phyloP scores from a whole-genome alignment of 805 yeast genomes.

The Candida gorgasii region DNA sequence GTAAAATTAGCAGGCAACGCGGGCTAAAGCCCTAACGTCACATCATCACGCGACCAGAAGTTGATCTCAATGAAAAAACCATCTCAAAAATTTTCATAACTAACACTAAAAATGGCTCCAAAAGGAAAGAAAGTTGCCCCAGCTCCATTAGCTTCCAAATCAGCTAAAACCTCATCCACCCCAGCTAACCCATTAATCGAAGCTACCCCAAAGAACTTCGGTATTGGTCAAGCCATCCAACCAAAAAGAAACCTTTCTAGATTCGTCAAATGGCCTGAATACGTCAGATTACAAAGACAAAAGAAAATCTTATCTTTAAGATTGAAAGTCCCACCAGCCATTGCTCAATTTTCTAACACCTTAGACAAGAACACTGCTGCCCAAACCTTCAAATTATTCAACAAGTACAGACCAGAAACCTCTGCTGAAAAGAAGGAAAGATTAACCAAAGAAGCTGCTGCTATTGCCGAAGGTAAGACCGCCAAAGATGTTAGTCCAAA shows the following conservation, averaged over 20 bases:
- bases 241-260: slow-evolving; percentile 96
- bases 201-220: slow-evolving; percentile 88
- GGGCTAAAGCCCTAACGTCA: no score
- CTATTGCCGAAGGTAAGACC: slow-evolving; percentile 96
- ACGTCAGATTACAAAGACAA: slow-evolving; percentile 98
- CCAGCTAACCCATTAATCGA: slow-evolving; percentile 83
- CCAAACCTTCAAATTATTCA: slow-evolving; percentile 93
- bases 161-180: slow-evolving; percentile 25
- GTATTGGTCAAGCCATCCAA: slow-evolving; percentile 95
- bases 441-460: slow-evolving; percentile 98
- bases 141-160: slow-evolving; percentile 45
- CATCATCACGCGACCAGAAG: neutral
- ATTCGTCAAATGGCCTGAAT: slow-evolving; percentile 99
- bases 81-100: slow-evolving; percentile 8
- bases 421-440: slow-evolving; percentile 98
- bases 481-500: slow-evolving; percentile 95
- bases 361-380: slow-evolving; percentile 99
- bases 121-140: slow-evolving; percentile 44
- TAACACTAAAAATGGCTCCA: slow-evolving; percentile 10
- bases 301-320: slow-evolving; percentile 93
- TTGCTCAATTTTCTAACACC: slow-evolving; percentile 93
- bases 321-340: slow-evolving; percentile 98
- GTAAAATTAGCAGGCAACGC: no score
- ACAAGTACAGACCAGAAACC: slow-evolving; percentile 99
- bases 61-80: neutral